Evolutionary conservation across 352 stramenopile species (phyloP).

Genomic region (Poterioochromonas sp.): DNA sequence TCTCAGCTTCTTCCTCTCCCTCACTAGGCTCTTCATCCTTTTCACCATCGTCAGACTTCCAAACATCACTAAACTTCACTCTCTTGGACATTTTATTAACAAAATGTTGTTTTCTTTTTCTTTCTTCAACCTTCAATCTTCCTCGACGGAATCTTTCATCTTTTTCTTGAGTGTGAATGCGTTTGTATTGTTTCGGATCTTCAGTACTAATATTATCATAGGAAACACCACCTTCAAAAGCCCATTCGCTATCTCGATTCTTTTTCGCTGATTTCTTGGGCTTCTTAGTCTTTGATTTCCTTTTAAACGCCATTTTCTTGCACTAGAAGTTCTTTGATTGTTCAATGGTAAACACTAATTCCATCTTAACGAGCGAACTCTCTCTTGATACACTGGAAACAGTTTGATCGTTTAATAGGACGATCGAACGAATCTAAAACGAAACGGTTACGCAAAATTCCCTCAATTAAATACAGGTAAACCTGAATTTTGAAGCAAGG

Average conservation of each 20-base stretch:
- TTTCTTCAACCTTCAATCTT: background rate
- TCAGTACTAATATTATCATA: background rate
- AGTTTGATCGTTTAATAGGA: too few relatives aligned
- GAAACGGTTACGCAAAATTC: too few relatives aligned
- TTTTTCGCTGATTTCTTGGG: slow-evolving; percentile 17
- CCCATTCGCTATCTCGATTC: background rate
- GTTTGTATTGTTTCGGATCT: background rate
- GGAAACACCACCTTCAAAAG: background rate
- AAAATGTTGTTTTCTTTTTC: background rate
- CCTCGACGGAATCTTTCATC: slow-evolving; percentile 18
- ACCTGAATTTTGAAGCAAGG: too few relatives aligned
- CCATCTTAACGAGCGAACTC: too few relatives aligned
- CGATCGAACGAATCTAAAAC: too few relatives aligned
- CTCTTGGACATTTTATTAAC: slow-evolving; percentile 23
- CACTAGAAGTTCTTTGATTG: background rate
- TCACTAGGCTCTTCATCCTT: background rate
- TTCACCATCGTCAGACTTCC: background rate
- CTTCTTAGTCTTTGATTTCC: slow-evolving; percentile 3
- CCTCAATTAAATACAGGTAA: too few relatives aligned
- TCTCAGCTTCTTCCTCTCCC: background rate
- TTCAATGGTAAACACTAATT: too few relatives aligned
- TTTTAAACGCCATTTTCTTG: background rate
- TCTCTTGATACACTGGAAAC: too few relatives aligned
- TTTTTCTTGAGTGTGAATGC: slow-evolving; percentile 4
- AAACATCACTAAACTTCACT: background rate